Base-by-base conservation (phyloP, 108 stramenopile species). In the Skeletonema marinoi region DNA sequence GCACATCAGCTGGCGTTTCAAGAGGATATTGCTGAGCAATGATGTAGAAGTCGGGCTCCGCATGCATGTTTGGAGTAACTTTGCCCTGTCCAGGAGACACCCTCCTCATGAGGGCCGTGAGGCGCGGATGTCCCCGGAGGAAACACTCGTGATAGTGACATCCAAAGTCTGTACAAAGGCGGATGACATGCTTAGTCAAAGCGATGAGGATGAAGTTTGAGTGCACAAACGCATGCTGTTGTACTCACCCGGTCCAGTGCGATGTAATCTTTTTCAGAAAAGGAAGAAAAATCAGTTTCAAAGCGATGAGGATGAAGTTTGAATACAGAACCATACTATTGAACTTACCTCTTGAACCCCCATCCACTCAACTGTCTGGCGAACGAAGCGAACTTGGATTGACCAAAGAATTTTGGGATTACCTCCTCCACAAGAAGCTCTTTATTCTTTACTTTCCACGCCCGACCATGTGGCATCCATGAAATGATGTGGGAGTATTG, bases 91-190 rank as follows among this genome's bases (percentile, higher is more conserved):
- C 60, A 31, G 14, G 4, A 35, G 31, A 14, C 4, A 61, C 35
- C 25, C 60, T 31, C 60, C 31, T 33, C 60, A 61, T 61, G 13
- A 61, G 60, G 2, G 60, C 13, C 35, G 25, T 29, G 6, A 61
- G 60, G 14, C 12, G 9, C 2, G 60, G 60, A 61, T 35, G 60
- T 5, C 60, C 60, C 25, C 25, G 21, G 2, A 61, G 60, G 16
- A 61, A 61, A 14, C 31, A 61, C 35, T 61, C 60, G 25, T 61
- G 60, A 16, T 61, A 61, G 60, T 61, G 29, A 33, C 60, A 61
- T 31, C 60, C 19, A 4, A 35, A 61, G 25, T 61, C 60, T 41
- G 10, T 60, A 3, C 14, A 60, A 41, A 41, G 39, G 12, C 8
- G 38, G 38, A 39, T 0, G 38, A 39, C 6, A 39, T 9, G 1